phyloP scores from a whole-genome alignment of 148 eudicot genomes.

The Tetragonia tetragonoides region DNA sequence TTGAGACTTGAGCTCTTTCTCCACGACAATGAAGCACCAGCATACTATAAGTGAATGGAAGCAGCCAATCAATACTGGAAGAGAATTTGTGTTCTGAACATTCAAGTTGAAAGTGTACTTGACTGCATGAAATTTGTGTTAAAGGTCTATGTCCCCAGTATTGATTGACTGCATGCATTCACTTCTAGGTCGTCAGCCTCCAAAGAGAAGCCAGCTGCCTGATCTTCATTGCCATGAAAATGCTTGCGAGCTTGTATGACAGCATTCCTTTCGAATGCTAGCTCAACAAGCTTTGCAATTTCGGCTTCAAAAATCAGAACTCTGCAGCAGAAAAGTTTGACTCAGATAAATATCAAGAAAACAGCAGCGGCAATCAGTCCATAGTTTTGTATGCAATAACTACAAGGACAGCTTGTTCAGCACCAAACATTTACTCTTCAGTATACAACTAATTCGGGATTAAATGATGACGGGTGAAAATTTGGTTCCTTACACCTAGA shows the following conservation, averaged over 20 bases:
- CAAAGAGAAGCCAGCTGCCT: slow-evolving; percentile 63
- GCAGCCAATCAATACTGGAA: too few relatives aligned
- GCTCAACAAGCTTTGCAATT: slow-evolving; percentile 77
- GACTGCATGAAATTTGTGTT: background rate
- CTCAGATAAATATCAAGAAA: background rate
- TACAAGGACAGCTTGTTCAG: background rate
- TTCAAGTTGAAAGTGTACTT: background rate
- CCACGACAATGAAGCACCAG: too few relatives aligned
- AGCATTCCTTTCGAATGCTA: slow-evolving; percentile 76
- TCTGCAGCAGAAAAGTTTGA: slow-evolving; percentile 38
- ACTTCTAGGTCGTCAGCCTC: background rate
- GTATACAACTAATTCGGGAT: too few relatives aligned
- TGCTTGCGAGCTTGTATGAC: slow-evolving; percentile 75
- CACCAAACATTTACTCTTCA: too few relatives aligned
- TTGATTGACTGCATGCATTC: background rate
- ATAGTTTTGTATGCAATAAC: background rate
- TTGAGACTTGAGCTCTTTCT: too few relatives aligned
- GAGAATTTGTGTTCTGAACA: too few relatives aligned
- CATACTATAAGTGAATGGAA: too few relatives aligned
- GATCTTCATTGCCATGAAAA: slow-evolving; percentile 81
- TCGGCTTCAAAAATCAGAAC: slow-evolving; percentile 82
- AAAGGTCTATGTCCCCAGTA: background rate
- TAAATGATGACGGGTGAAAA: too few relatives aligned
- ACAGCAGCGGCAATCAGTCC: background rate
- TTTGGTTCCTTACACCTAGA: too few relatives aligned